Percentiles rank a stretch among this genome's conserved stretches.
These are phyloP conservation scores for Nigrograna mackinnonii DNA, from an alignment of 2,329 filamentous ascomycete genomes.

Conservation along the genomic window DNA sequence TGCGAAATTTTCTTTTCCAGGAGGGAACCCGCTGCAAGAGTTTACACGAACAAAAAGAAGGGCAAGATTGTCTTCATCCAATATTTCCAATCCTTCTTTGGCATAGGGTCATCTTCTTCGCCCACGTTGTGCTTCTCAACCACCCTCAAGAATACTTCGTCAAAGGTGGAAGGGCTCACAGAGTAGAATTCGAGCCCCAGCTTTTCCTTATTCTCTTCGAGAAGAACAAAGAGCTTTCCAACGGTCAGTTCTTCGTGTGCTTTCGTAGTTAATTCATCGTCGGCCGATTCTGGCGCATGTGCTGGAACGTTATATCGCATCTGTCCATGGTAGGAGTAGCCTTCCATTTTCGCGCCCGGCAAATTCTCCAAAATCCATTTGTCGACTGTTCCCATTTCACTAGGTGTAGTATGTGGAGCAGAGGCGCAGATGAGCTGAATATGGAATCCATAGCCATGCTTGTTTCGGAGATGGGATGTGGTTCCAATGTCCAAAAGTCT, in stretches of 20 bases:
- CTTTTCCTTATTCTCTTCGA: slow-evolving; percentile 70
- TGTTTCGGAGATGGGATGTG: slow-evolving; percentile 60
- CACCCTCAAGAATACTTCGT: slow-evolving; percentile 85
- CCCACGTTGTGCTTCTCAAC: slow-evolving; percentile 55
- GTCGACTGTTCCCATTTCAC: slow-evolving; percentile 67
- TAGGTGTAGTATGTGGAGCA: slow-evolving; percentile 70
- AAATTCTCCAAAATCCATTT: slow-evolving; percentile 66
- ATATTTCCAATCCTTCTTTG: slow-evolving; percentile 19
- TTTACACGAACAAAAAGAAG: background rate
- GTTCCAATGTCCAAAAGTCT: slow-evolving; percentile 68
- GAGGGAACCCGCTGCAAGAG: too few relatives aligned
- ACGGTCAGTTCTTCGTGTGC: slow-evolving; percentile 8
- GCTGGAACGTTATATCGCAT: slow-evolving; percentile 17
- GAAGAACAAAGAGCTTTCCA: slow-evolving; percentile 65
- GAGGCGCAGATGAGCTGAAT: slow-evolving; percentile 75
- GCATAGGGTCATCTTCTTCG: slow-evolving; percentile 16
- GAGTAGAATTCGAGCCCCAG: slow-evolving; percentile 82
- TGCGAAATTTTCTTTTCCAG: too few relatives aligned
- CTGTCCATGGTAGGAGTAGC: slow-evolving; percentile 20
- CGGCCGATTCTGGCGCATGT: slow-evolving; percentile 13
- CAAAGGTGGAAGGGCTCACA: slow-evolving; percentile 79
- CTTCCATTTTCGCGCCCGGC: slow-evolving; percentile 60
- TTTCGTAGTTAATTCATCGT: slow-evolving; percentile 6
- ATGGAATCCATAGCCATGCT: slow-evolving; percentile 75
- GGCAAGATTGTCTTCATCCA: slow-evolving; percentile 7